Percentiles rank a stretch among this genome's conserved stretches.
Evolutionary conservation across 208 protist species (phyloP).

Genomic region (Porcisia hertigi): DNA sequence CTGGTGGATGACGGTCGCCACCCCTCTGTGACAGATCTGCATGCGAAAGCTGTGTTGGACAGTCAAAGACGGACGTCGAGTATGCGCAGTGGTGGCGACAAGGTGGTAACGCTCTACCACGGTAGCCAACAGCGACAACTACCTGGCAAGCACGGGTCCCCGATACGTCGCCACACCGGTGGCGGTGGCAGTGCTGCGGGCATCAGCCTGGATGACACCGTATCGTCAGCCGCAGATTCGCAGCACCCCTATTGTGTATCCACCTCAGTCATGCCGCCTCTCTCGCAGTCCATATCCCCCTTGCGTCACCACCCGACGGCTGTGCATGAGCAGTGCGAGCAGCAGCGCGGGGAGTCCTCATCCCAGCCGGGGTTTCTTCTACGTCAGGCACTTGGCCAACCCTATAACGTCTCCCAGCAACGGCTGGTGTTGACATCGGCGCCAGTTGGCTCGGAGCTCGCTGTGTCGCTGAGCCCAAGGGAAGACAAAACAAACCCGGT

Average conservation of each 20-base stretch:
- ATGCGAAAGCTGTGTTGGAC: neutral
- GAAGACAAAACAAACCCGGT: neutral
- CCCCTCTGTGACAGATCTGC: constrained; percentile 9
- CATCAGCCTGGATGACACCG: constrained; percentile 14
- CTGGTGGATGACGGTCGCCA: constrained; percentile 11
- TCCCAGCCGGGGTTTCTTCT: neutral
- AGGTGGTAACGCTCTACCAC: neutral
- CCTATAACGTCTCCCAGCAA: neutral
- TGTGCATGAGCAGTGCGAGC: neutral
- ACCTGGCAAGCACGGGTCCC: neutral
- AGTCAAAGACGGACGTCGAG: constrained; percentile 1
- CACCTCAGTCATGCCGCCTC: constrained; percentile 15
- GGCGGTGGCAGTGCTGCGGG: neutral
- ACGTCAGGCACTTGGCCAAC: neutral
- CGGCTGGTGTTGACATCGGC: neutral
- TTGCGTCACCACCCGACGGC: neutral
- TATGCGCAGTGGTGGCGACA: constrained; percentile 7
- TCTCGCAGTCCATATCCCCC: constrained; percentile 13
- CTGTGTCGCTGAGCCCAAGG: neutral
- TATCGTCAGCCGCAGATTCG: constrained; percentile 14
- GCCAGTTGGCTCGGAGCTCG: neutral
- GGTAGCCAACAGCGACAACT: neutral
- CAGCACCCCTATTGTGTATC: constrained; percentile 31
- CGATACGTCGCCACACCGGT: neutral
- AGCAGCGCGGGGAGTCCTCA: neutral